Evolutionary conservation across 2,329 filamentous ascomycete genomes (phyloP), one percentile per base, ranked within the genome.

Genomic region (Pseudocercospora musae): DNA sequence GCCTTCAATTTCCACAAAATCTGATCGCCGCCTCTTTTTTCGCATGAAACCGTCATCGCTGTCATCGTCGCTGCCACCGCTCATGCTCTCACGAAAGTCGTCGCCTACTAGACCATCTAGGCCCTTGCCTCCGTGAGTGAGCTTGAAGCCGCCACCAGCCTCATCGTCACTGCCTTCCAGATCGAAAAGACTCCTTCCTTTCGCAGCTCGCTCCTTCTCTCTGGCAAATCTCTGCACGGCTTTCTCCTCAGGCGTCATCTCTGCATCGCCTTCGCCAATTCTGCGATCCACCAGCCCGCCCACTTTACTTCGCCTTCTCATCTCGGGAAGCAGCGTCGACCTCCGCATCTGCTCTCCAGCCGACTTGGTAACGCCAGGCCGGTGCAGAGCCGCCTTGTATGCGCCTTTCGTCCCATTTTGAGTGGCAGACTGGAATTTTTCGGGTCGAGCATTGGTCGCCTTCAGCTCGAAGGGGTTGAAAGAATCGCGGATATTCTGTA

Each of bases 401-500:
- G 81, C 81, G 55, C 80, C 80, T 37, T 64, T 63, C 2, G 53
- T 55, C 37, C 58, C 66, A 42, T 62, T 65, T 8, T 65, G 59
- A 27, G 61, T 59, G 2, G 65, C 67, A 49, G 93, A 89, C 48
- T 94, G 88, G 68, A 96, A 96, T 72, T 98, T 98, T 60, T 87
- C 87, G 0, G 88, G 90, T 63, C 89, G 85, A 1, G 88, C 83
- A 21, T 60, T 64, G 11, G 64, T 63, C 44, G 89, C 87, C 62
- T 90, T 87, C 75, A 96, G 86, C 74, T 99, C 95, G 78, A 99
- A 99, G 0, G 95, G 95, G 76, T 99, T 99, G 85, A 98, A 98
- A 69, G 93, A 89, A 73, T 98, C 93, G 73, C 95, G 89, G 75
- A 99, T 97, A 61, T 86, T 87, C 70, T 90, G 87, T 66, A 99